These are phyloP conservation scores for Talaromyces verruculosus DNA, from an alignment of 2,329 filamentous ascomycete species.

Conservation along the genomic window DNA sequence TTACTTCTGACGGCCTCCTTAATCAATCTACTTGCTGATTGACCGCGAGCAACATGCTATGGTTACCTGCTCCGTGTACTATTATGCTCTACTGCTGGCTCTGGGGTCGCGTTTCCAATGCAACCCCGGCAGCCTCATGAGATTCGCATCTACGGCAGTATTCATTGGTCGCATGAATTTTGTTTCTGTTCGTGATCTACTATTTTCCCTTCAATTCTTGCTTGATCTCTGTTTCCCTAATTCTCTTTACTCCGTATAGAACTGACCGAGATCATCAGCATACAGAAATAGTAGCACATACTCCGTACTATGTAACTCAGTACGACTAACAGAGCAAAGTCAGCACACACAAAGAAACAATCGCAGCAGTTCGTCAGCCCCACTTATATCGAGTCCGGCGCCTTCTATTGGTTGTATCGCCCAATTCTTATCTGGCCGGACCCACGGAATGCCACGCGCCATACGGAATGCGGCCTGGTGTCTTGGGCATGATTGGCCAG, in stretches of 20 bases:
- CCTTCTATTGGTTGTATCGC: background rate
- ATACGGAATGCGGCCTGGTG: background rate
- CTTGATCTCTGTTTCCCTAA: too few relatives aligned
- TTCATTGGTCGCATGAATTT: background rate
- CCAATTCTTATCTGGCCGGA: slow-evolving; percentile 8
- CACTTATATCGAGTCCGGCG: background rate
- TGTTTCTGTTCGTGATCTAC: background rate
- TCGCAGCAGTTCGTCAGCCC: background rate
- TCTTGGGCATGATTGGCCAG: background rate
- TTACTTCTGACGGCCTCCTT: slow-evolving; percentile 7
- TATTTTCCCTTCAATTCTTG: background rate
- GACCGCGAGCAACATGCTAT: background rate
- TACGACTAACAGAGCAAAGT: background rate
- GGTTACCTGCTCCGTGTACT: background rate
- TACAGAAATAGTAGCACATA: background rate
- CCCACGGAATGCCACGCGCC: background rate
- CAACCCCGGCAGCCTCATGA: background rate
- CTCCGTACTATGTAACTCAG: too few relatives aligned
- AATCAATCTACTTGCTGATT: background rate
- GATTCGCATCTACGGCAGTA: background rate
- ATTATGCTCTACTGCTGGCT: background rate
- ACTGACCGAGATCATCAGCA: background rate
- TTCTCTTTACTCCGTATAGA: background rate
- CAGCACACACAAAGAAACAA: background rate
- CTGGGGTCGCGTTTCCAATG: slow-evolving; percentile 10